Percentiles rank a stretch among this genome's conserved stretches.
phyloP scores from a whole-genome alignment of 1,284 basidiomycete species.

The Papiliotrema fonsecae region DNA sequence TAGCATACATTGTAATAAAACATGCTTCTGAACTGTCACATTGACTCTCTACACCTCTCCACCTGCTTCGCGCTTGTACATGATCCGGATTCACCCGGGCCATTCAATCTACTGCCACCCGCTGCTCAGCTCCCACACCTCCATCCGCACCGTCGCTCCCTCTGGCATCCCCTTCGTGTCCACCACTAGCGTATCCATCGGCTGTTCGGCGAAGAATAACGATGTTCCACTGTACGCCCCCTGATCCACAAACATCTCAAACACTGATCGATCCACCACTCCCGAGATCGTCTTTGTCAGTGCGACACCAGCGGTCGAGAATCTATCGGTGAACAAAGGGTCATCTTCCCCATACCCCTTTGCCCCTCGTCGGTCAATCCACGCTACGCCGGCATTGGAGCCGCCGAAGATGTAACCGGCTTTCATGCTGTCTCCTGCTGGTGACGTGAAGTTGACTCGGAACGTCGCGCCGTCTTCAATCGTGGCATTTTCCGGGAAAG shows the following conservation, averaged over 20 bases:
- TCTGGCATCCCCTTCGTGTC: constrained; percentile 9
- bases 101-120: constrained; percentile 5
- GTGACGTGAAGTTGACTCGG: constrained; percentile 27
- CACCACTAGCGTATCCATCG: constrained; percentile 4
- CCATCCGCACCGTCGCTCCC: constrained; percentile 7
- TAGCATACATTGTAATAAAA: no score
- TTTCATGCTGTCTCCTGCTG: constrained; percentile 15
- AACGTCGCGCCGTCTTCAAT: constrained; percentile 8
- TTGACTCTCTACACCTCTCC: no score
- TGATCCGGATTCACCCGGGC: no score
- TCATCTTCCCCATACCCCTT: constrained; percentile 27
- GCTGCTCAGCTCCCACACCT: constrained; percentile 7
- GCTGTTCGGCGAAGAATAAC: constrained; percentile 9
- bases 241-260: constrained; percentile 15
- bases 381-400: constrained; percentile 19
- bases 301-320: constrained; percentile 16
- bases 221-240: constrained; percentile 9
- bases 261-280: constrained; percentile 10
- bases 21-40: no score
- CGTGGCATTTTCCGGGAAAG: constrained; percentile 10
- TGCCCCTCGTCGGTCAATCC: constrained; percentile 39
- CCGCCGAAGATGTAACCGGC: constrained; percentile 36
- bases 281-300: constrained; percentile 6
- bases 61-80: no score
- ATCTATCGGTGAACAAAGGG: constrained; percentile 44